Percentiles rank a stretch among this genome's conserved stretches.
Conservation (phyloP, 768 basidiomycete genomes). For the Termitomyces bulborhizus region DNA sequence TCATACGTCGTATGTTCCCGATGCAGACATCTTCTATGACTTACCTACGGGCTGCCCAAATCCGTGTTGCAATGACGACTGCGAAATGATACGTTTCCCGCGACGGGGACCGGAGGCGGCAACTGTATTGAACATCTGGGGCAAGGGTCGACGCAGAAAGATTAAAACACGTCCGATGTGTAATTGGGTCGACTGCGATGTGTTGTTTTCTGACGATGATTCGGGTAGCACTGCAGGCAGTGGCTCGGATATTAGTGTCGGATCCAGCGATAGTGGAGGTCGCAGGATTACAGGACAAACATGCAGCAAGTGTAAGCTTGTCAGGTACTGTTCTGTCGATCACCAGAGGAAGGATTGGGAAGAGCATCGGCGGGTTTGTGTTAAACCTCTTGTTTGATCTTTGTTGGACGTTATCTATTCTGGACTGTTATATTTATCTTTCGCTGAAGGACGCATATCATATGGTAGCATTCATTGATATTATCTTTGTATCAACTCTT, state of each 20-base stretch:
- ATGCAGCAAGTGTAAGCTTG: constrained; percentile 74
- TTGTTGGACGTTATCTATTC: constrained; percentile 1
- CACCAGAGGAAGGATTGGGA: constrained; percentile 77
- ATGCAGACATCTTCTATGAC: constrained; percentile 68
- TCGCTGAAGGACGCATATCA: not conserved
- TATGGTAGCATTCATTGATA: constrained; percentile 1
- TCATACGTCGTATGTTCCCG: constrained; percentile 61
- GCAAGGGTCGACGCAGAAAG: constrained; percentile 45
- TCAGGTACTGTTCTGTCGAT: constrained; percentile 71
- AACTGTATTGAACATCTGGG: constrained; percentile 54
- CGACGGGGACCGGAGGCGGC: constrained; percentile 57
- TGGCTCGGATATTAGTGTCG: constrained; percentile 36
- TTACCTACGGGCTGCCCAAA: constrained; percentile 78
- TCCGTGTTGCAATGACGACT: constrained; percentile 74
- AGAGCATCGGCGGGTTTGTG: constrained; percentile 68
- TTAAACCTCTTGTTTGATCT: constrained; percentile 18
- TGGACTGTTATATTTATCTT: not conserved
- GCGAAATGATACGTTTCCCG: constrained; percentile 79
- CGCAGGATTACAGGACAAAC: constrained; percentile 42
- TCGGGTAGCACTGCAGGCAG: constrained; percentile 23
- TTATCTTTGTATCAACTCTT: constrained; percentile 5
- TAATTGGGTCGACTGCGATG: constrained; percentile 75
- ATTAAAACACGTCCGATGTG: constrained; percentile 63
- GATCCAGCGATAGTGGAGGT: constrained; percentile 18
- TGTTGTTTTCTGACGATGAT: constrained; percentile 47